Percentiles rank a stretch among this genome's conserved stretches.
Evolutionary conservation across 2,329 filamentous ascomycete species (phyloP).

Genomic region (Cercospora zeina): DNA sequence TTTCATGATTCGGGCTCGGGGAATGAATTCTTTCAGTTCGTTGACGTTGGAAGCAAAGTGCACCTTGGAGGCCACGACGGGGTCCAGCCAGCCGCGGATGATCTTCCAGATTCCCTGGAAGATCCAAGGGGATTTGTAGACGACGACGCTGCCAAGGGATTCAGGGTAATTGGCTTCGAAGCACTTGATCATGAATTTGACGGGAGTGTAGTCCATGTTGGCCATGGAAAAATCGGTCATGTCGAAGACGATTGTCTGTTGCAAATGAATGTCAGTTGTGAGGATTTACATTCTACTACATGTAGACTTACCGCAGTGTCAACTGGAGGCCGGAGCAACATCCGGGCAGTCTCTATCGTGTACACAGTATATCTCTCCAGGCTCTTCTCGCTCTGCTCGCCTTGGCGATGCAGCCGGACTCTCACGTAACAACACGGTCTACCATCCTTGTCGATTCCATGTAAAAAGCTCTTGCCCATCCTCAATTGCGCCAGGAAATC

Average conservation of each 20-base stretch:
- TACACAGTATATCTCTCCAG: slow-evolving; percentile 91
- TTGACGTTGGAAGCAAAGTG: slow-evolving; percentile 83
- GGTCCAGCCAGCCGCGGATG: slow-evolving; percentile 93
- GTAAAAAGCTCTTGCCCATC: slow-evolving; percentile 89
- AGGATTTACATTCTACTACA: neutral
- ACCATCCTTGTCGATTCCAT: slow-evolving; percentile 80
- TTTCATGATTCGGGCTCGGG: slow-evolving; percentile 68
- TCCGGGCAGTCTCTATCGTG: slow-evolving; percentile 88
- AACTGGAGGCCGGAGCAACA: slow-evolving; percentile 74
- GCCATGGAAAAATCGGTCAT: slow-evolving; percentile 91
- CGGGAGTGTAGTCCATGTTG: slow-evolving; percentile 97
- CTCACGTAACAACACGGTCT: slow-evolving; percentile 85
- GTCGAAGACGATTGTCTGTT: slow-evolving; percentile 86
- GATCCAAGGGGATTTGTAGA: slow-evolving; percentile 96
- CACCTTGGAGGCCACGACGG: slow-evolving; percentile 90
- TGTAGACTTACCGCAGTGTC: slow-evolving; percentile 78
- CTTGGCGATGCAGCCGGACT: slow-evolving; percentile 76
- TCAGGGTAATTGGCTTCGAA: slow-evolving; percentile 99
- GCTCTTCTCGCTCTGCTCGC: slow-evolving; percentile 77
- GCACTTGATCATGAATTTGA: slow-evolving; percentile 99
- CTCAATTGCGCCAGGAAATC: slow-evolving; percentile 83
- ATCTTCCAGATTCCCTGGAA: slow-evolving; percentile 98
- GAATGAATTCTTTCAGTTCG: slow-evolving; percentile 77
- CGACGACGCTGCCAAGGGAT: slow-evolving; percentile 80
- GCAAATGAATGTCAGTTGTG: neutral